These are phyloP conservation scores for Raffaelea arxii DNA, from an alignment of 2,329 filamentous ascomycete species.

Conservation along the genomic window DNA sequence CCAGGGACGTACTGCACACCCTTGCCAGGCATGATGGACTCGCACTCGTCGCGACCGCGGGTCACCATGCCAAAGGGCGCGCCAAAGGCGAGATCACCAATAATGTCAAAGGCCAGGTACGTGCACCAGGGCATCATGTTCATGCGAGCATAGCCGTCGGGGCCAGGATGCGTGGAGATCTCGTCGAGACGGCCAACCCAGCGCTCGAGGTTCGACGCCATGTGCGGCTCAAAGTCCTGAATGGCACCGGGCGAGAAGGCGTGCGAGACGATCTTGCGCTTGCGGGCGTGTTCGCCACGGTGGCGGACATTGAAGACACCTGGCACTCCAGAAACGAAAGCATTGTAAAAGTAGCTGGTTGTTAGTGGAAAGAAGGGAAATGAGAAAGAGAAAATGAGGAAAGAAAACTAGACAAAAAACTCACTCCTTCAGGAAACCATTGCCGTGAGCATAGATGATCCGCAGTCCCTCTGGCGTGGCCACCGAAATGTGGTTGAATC, in stretches of 20 bases:
- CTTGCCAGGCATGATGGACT: conserved; percentile 1
- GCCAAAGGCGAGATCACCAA: conserved; percentile 35
- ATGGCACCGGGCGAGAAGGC: conserved; percentile 37
- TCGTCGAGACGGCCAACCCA: conserved; percentile 9
- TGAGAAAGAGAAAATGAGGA: neutral
- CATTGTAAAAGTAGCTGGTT: conserved; percentile 9
- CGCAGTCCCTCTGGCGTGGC: conserved; percentile 8
- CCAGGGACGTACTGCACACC: conserved; percentile 7
- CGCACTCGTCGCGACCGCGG: conserved; percentile 10
- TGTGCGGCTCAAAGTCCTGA: conserved; percentile 12
- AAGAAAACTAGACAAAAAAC: neutral
- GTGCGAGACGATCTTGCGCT: conserved; percentile 60
- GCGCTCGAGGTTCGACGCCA: conserved; percentile 8
- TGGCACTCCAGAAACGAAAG: conserved; percentile 10
- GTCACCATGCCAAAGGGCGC: conserved; percentile 24
- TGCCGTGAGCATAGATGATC: conserved; percentile 11
- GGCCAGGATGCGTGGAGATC: neutral
- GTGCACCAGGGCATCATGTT: conserved; percentile 19
- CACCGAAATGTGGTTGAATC: conserved; percentile 11
- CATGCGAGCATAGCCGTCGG: conserved; percentile 3
- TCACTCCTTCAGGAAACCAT: conserved; percentile 10
- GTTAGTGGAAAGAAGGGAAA: neutral
- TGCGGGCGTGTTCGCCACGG: conserved; percentile 56
- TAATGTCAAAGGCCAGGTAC: conserved; percentile 27
- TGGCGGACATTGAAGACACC: conserved; percentile 58